Base-by-base conservation (phyloP, 228 moss, liverwort and hornwort species). In the Sphagnum magellanicum region DNA sequence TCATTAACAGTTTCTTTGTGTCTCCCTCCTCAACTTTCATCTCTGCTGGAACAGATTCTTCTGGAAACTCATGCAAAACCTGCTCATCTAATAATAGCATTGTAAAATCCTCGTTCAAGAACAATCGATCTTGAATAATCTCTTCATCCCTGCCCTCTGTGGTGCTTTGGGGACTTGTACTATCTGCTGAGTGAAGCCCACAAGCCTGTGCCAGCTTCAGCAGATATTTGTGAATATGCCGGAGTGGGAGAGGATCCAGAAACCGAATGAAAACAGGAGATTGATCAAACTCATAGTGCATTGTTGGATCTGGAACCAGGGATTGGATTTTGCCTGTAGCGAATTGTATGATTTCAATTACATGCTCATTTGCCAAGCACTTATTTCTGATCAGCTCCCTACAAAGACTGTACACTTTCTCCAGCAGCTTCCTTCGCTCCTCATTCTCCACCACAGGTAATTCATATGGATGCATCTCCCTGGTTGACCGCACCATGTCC, bases 81-180 rank as follows among this genome's bases (percentile, higher is more conserved):
- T 75, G 82, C 61, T 78, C 82, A 48, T 82, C 82, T 65, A 82
- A 61, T 67, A 75, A 78, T 61, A 82, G 75, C 49, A 75, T 67
- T 49, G 78, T 78, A 58, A 78, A 82, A 75, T 78, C 82, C 67
- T 82, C 82, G 16, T 75, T 82, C 66, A 75, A 46, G 67, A 82
- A 68, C 32, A 82, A 50, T 60, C 67, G 64, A 68, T 82, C 82
- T 61, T 73, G 75, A 65, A 82, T 82, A 10, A 69, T 70, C 55
- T 75, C 82, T 55, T 77, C 74, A 65, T 73, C 78, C 12, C 68
- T 61, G 57, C 48, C 52, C 75, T 71, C 78, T 61, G 60, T 71
- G 6, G 49, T 51, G 55, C 13, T 60, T 49, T 64, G 61, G 47
- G 48, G 61, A 50, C 62, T 16, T 64, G 61, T 49, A 49, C 48